Base-by-base conservation (phyloP, 2,329 filamentous ascomycete genomes). In the Diaporthe destruens region DNA sequence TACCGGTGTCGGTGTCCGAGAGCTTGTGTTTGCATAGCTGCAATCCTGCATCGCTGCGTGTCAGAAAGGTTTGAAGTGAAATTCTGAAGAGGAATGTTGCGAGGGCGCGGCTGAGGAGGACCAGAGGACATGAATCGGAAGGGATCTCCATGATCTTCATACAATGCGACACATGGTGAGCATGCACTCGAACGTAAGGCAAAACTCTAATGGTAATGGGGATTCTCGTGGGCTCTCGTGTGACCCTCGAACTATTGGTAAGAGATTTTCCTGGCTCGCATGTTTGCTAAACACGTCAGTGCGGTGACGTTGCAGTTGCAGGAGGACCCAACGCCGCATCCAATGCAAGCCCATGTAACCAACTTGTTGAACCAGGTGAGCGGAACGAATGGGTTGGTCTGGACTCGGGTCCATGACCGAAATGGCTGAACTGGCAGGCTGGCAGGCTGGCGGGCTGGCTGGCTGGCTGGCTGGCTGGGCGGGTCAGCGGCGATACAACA, bases 141-240 rank as follows among this genome's bases (percentile, higher is more conserved):
- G 47, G 39, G 61, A 66, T 66, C 61, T 66, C 47, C 61, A 66
- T 53, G 61, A 66, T 66, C 47, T 66, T 66, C 61, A 39, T 25
- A 66, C 61, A 47, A 61, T 14, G 61, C 61, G 61, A 66, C 61
- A 51, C 61, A 53, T 66, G 61, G 47, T n/a, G 32, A 66, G 61
- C 61, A 66, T 66, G 61, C 47, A 66, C 44, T 53, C 47, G 36
- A 39, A 53, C 18, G 47, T 53, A 66, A 36, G 61, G 61, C 61
- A 34, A 66, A 66, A 66, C 61, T 44, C 47, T 66, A 66, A 39
- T 53, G 29, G 61, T 66, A 66, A 39, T 53, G 29, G 61, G 39
- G 34, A 9, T 23, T 53, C 61, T 66, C 61, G 47, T 53, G 32
- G 47, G 47, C 47, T 29, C 44, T 53, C 47, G 44, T 66, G 61